Base-by-base conservation (phyloP, 768 basidiomycete species). In the Botryobasidium botryosum region DNA sequence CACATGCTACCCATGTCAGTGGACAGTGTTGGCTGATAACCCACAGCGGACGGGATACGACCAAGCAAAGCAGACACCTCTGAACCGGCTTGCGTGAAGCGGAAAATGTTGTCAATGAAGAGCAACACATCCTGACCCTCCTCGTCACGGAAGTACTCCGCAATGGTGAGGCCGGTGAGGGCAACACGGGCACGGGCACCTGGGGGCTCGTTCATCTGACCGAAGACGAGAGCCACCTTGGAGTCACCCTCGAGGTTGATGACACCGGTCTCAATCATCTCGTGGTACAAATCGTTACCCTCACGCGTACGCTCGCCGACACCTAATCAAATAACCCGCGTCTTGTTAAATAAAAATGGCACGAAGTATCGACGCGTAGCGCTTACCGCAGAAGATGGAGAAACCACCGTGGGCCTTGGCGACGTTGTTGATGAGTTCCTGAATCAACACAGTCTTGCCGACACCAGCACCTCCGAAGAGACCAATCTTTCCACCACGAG, bases 61-160 rank as follows among this genome's bases (percentile, higher is more conserved):
- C 94, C 94, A 55, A 97, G 84, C 57, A 99, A 67, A 52, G 94
- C 94, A 68, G 94, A 99, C 72, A 97, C 94, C 64, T 97, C 94
- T 52, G 94, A 99, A 79, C 94, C 94, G 59, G 94, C 94, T 66
- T 97, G 94, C 56, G 94, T 99, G 85, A 99, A 99, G 62, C 94
- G 91, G 94, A 99, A 99, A 68, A 99, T 99, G 78, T 99, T 99
- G 83, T 99, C 94, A 62, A 99, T 99, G 76, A 99, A 99, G 61
- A 99, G 79, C 62, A 99, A 75, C 72, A 99, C 94, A 65, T 99
- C 94, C 67, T 99, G 94, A 52, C 94, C 94, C 70, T 99, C 92
- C 70, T 97, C 92, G 58, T 99, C 94, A 79, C 94, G 91, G 94
- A 99, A 99, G 71, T 97, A 99, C 69, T 99, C 94, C 53, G 94